Evolutionary conservation across 805 yeast species (phyloP), one percentile per base, ranked within the genome.

Genomic region (Wickerhamomyces sydowiorum): DNA sequence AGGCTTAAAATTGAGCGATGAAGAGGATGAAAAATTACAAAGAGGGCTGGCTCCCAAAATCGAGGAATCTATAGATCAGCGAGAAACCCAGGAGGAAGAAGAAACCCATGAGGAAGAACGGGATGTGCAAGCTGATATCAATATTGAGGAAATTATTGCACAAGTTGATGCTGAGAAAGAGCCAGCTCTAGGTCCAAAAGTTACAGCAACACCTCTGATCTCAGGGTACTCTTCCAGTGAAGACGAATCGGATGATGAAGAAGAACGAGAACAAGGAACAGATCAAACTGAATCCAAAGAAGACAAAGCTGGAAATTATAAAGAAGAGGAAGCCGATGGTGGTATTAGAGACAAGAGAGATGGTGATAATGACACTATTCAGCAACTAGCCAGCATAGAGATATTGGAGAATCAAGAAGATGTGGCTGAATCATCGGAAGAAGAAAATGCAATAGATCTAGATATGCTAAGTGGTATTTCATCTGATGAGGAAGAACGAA

Each of bases 1-100:
- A 25, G 74, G 75, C 1, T 45, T 66, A 35, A 42, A 45, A 10
- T 42, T 57, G 14, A 50, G 43, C 9, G 50, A 43, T 1, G 45
- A 48, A 14, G 28, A 21, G 39, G 52, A 45, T 17, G 42, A 28
- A 21, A 40, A 38, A 18, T 18, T 39, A 10, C 15, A 18, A 6
- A 30, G 33, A 32, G 41, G 27, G 6, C 22, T 21, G 27, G 41
- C 33, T 12, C 28, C 36, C 20, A 39, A 27, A 10, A 27, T 22
- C 21, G 36, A 40, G 23, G 48, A 39, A 13, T 9, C 20, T 15
- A 47, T 38, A 18, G 55, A 37, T 10, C 44, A 37, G 7, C 42
- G 39, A 13, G 23, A n/a, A 8, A 13, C 12, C 3, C 17, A 22
- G 23, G 30, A 22, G n/a, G 30, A 29, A 14, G 14, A 29, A 15